Base-by-base conservation (phyloP, 1,284 basidiomycete species). In the Ceratobasidium sp. region DNA sequence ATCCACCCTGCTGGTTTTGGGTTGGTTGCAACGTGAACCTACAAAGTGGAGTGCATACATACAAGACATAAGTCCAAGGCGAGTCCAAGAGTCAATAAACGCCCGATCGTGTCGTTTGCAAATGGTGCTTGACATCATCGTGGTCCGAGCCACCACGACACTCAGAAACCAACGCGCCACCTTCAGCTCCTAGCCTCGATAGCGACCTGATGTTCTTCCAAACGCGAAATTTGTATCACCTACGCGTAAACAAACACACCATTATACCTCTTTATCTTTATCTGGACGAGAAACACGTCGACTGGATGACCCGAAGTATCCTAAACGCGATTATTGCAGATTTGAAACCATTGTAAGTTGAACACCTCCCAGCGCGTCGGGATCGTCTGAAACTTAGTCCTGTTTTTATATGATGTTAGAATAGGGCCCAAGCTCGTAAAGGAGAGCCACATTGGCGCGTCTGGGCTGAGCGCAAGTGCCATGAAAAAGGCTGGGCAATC, bases 201-300 rank as follows among this genome's bases (percentile, higher is more conserved):
- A 54, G 60, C 8, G 8, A 2, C 33, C 10, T n/a, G 41, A 80
- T 80, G 79, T 77, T 64, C 20, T 81, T 78, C 65, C 69, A 77
- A 44, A 77, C 65, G 30, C 52, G 80, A 52, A 81, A 81, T 62
- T 54, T 78, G 2, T 80, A 78, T 33, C 80, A 81, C 64, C 54
- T 81, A 30, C 78, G 80, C 48, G 77, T 81, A 20, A 78, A 77
- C 44, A 55, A 76, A 23, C 74, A 81, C 30, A 80, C 74, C 18
- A 75, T 81, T 18, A 50, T 81, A 27, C 80, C 80, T n/a, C 38
- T 80, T 16, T 81, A 80, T 57, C 78, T 81, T n/a, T 80, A 81
- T 54, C 77, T 81, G 3, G 80, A 81, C 41, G 80, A 81, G 33
- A 77, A 60, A 33, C 79, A 81, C 65, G 77, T 68, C 2, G 73